Base-by-base conservation (phyloP, 192 early-diverging fungal genomes). In the Physocladia obscura region DNA sequence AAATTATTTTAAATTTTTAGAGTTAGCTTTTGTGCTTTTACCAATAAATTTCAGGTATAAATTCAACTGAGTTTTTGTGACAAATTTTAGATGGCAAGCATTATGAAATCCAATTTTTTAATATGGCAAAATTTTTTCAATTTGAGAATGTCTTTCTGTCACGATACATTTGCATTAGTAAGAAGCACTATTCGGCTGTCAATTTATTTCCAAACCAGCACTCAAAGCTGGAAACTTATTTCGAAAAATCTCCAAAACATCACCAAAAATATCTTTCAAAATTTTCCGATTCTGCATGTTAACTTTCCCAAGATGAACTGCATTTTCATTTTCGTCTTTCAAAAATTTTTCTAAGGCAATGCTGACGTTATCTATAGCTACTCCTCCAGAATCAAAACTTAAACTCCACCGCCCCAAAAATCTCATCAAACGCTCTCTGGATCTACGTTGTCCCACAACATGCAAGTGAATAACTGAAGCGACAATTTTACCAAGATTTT, bases 341-440 rank as follows among this genome's bases (percentile, higher is more conserved):
- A 6, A 19, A 22, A 40, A n/a, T 19, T 48, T 62, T 15, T 39
- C 40, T 21, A 21, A 19, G 21, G 13, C 22, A 27, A n/a, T 19
- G 35, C 27, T 26, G 21, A 2, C 39, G 2, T 4, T 31, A 39
- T 65, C 37, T 27, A 49, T n/a, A n/a, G 44, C 1, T 26, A 39
- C 57, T 34, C 47, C 38, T 47, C 29, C 30, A 19, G 19, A 17
- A 6, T 22, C 36, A 32, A 39, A 38, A 49, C 13, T 4, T 62
- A 15, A n/a, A n/a, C 44, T 58, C 70, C 60, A 62, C 1, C 70
- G 30, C 5, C 8, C 8, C 1, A 64, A 29, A 36, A 62, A 27
- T 24, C 51, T 49, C 50, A 56, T n/a, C 5, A 72, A 37, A 26
- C 70, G 21, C 49, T 72, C 69, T 47, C 57, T 21, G 19, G 69